phyloP scores from a whole-genome alignment of 306 rosid species.

The Morella rubra region DNA sequence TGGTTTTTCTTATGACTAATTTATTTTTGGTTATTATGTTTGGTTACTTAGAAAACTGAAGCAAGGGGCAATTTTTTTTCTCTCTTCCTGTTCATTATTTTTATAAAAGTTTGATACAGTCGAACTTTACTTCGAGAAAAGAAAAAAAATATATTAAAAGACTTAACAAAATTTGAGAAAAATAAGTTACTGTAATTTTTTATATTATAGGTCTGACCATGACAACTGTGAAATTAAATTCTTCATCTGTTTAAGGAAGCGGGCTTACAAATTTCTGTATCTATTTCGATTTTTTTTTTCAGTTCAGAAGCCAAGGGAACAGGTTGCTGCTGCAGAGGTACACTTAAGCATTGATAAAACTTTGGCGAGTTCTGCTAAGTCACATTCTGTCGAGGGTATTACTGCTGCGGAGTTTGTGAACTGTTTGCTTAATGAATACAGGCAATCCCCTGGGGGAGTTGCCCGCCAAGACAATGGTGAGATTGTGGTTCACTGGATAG shows the following conservation, averaged over 20 bases:
- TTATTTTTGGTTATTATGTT: not conserved
- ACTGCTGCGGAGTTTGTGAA: constrained; percentile 70
- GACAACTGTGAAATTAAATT: too few relatives aligned
- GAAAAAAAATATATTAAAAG: too few relatives aligned
- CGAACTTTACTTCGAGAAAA: too few relatives aligned
- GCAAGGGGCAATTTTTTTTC: too few relatives aligned
- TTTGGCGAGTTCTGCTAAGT: constrained; percentile 52
- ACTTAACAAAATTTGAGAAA: too few relatives aligned
- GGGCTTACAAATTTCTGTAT: too few relatives aligned
- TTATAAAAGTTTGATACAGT: too few relatives aligned
- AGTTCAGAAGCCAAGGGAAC: constrained; percentile 84
- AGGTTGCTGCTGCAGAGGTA: constrained; percentile 84
- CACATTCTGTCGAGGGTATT: constrained; percentile 53
- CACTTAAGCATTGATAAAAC: constrained; percentile 56
- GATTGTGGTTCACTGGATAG: constrained; percentile 45
- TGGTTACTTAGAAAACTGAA: not conserved
- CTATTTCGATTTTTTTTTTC: not conserved
- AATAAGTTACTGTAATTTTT: too few relatives aligned
- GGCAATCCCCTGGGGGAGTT: constrained; percentile 14
- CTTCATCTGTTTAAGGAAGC: too few relatives aligned
- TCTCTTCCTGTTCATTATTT: too few relatives aligned
- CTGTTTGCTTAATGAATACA: constrained; percentile 52
- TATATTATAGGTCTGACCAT: too few relatives aligned
- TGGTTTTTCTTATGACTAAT: not conserved
- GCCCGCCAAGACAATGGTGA: constrained; percentile 1